phyloP scores from a whole-genome alignment of 257 asterid species.

The Misopates orontium region DNA sequence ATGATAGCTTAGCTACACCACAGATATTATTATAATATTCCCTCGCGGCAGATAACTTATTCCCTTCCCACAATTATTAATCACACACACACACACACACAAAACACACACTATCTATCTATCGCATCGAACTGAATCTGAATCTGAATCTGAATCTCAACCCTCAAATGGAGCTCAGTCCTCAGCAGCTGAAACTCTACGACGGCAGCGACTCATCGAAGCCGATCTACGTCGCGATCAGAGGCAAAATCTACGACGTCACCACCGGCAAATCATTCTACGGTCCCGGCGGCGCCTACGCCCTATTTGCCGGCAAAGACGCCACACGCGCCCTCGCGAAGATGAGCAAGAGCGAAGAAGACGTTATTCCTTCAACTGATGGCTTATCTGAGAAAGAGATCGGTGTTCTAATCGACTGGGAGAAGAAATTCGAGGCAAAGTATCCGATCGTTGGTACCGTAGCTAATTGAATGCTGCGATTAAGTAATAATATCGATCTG shows the following conservation, averaged over 20 bases:
- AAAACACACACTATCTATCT: not conserved
- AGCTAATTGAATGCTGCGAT: slow-evolving; percentile 25
- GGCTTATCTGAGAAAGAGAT: slow-evolving; percentile 91
- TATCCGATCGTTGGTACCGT: slow-evolving; percentile 79
- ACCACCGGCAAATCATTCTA: slow-evolving; percentile 80
- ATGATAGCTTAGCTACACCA: too few relatives aligned
- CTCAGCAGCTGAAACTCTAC: slow-evolving; percentile 62
- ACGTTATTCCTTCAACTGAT: slow-evolving; percentile 56
- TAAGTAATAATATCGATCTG: slow-evolving; percentile 6
- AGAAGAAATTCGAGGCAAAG: slow-evolving; percentile 90
- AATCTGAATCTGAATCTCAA: slow-evolving; percentile 10
- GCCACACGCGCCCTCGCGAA: slow-evolving; percentile 96
- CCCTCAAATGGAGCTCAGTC: slow-evolving; percentile 62
- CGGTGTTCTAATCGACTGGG: slow-evolving; percentile 89
- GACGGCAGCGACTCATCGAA: slow-evolving; percentile 85
- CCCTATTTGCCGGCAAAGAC: slow-evolving; percentile 90
- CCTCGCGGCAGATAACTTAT: too few relatives aligned
- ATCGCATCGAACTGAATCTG: too few relatives aligned
- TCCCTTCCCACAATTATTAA: too few relatives aligned
- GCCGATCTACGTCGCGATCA: slow-evolving; percentile 86
- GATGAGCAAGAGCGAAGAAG: slow-evolving; percentile 88
- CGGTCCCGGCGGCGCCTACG: slow-evolving; percentile 87
- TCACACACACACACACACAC: too few relatives aligned
- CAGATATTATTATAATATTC: too few relatives aligned
- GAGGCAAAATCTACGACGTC: slow-evolving; percentile 78